Percentiles rank a stretch among this genome's conserved stretches.
Evolutionary conservation across 2,329 filamentous ascomycete species (phyloP).

Genomic region (Colletotrichum sp.): DNA sequence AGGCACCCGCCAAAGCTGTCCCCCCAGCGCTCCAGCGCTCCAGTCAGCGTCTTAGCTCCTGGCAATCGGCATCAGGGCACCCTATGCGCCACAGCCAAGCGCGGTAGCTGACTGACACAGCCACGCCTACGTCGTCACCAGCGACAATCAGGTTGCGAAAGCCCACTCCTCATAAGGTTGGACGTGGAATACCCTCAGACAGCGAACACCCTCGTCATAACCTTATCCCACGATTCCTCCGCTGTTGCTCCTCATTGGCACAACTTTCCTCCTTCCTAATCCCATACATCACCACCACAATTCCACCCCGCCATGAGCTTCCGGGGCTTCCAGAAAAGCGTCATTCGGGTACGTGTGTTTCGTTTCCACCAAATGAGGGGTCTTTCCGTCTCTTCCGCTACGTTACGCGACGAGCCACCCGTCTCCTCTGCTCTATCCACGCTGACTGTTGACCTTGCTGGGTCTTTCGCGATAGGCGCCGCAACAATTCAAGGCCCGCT

Average conservation of each 20-base stretch:
- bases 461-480: conserved; percentile 66
- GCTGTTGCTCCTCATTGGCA: conserved; percentile 3
- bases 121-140: conserved; percentile 38
- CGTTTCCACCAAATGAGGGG: conserved; percentile 28
- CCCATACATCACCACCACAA: conserved; percentile 11
- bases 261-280: neutral
- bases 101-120: conserved; percentile 25
- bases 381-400: neutral
- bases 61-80: neutral
- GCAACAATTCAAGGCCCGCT: conserved; percentile 88
- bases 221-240: conserved; percentile 4
- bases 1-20: conserved; percentile 5
- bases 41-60: conserved; percentile 14
- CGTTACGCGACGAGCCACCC: conserved; percentile 5
- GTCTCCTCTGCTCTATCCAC: neutral
- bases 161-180: conserved; percentile 22
- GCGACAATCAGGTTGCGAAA: conserved; percentile 23
- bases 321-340: conserved; percentile 92
- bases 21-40: neutral
- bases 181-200: conserved; percentile 21
- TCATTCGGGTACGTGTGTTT: conserved; percentile 71
- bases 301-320: conserved; percentile 78
- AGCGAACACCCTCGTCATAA: conserved; percentile 12
- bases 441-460: neutral
- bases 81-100: conserved; percentile 24